Conservation (phyloP, 257 asterid genomes). For the Gynochthodes officinalis region DNA sequence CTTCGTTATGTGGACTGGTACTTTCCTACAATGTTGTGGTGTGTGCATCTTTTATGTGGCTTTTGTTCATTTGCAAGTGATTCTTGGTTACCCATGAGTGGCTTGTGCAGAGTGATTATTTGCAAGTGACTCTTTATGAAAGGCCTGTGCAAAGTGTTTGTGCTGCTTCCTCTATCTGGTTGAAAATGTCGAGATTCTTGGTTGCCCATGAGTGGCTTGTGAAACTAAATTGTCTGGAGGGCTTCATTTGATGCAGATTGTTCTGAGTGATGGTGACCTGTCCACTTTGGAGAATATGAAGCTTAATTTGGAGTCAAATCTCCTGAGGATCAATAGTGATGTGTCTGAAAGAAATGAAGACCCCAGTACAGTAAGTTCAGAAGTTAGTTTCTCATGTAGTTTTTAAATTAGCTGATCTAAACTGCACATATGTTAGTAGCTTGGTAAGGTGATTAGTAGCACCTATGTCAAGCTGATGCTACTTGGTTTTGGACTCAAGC, state of each 20-base stretch:
- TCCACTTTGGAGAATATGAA: slow-evolving; percentile 78
- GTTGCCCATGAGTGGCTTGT: neutral
- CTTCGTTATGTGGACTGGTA: neutral
- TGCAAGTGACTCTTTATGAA: too few relatives aligned
- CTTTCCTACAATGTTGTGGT: neutral
- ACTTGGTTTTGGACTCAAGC: neutral
- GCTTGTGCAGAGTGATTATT: too few relatives aligned
- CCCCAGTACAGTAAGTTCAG: slow-evolving; percentile 36
- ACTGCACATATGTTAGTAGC: neutral
- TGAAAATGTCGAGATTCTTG: neutral
- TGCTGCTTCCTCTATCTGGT: too few relatives aligned
- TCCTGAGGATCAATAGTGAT: slow-evolving; percentile 27
- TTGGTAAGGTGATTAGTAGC: neutral
- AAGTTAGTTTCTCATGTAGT: neutral
- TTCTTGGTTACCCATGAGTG: neutral
- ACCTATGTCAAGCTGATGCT: neutral
- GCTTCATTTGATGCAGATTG: slow-evolving; percentile 51
- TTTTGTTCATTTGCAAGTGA: neutral
- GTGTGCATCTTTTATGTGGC: neutral
- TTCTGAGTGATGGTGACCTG: slow-evolving; percentile 78
- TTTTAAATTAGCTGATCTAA: neutral
- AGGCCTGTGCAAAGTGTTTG: too few relatives aligned
- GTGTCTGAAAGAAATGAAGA: slow-evolving; percentile 19
- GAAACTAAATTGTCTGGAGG: neutral
- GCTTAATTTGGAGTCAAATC: slow-evolving; percentile 73